Conservation (phyloP, 148 eudicot genomes). For the Salicornia ramosissima region DNA sequence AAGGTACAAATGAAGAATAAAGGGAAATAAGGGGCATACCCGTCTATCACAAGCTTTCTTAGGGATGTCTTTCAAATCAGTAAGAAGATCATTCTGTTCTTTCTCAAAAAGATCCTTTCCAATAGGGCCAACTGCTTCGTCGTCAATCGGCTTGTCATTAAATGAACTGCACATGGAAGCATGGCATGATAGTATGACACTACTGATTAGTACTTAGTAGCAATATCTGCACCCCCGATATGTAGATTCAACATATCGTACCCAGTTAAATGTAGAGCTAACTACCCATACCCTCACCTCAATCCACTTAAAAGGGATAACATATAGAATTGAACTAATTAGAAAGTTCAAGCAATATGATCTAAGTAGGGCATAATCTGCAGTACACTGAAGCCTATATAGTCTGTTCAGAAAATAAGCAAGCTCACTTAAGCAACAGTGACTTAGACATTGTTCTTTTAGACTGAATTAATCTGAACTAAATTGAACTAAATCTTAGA, state of each 20-base stretch:
- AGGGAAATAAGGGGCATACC: conserved; percentile 33
- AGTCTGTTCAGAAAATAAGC: not conserved
- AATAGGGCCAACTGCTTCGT: conserved; percentile 56
- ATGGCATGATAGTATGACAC: not conserved
- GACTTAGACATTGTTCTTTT: too few species aligned
- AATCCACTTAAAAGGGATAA: not conserved
- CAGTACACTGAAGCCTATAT: not conserved
- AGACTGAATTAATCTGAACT: too few species aligned
- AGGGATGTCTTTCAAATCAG: conserved; percentile 83
- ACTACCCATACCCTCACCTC: conserved; percentile 2
- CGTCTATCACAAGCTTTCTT: conserved; percentile 96
- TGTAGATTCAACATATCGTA: not conserved
- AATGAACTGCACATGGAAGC: conserved; percentile 54
- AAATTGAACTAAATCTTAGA: too few species aligned
- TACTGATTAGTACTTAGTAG: too few species aligned
- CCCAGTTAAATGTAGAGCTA: not conserved
- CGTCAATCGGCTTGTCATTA: conserved; percentile 75
- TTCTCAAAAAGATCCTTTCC: conserved; percentile 84
- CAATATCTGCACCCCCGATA: not conserved
- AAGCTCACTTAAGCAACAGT: not conserved
- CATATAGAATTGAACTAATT: not conserved
- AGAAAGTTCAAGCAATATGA: not conserved
- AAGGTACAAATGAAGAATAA: not conserved
- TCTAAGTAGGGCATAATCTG: not conserved
- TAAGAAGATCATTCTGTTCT: conserved; percentile 85